Evolutionary conservation across 306 rosid species (phyloP), one percentile per base, ranked within the genome.

Genomic region (Casuarina equisetifolia): DNA sequence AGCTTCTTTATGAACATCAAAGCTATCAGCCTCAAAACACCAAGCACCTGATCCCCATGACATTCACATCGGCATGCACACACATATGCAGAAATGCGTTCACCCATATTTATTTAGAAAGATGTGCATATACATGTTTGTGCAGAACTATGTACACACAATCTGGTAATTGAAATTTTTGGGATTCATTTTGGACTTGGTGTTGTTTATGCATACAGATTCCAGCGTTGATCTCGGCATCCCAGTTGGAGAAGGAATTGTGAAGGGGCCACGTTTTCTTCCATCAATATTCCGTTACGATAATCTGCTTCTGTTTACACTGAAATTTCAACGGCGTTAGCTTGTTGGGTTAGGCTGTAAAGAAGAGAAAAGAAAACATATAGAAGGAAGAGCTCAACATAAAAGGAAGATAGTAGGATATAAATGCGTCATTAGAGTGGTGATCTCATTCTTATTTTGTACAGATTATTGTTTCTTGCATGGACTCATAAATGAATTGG

Each of bases 391-490:
- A 84, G 83, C 58, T 75, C 68, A 75, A 80, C 66, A 79, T 78
- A 81, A 79, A 61, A 78, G 71, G 74, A 73, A 85, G 82, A 67
- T 69, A 75, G 79, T 79, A 81, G 82, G 79, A 48, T 70, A 76
- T 74, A 71, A 77, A 38, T 62, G 86, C 70, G 20, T 72, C 73
- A 43, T 81, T 58, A 69, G 84, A 74, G 40, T 76, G 75, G 84
- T 74, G 82, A 62, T 86, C 83, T 61, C 80, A 68, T 83, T 84
- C 76, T 74, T 90, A 73, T 79, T 87, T 82, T 88, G 93, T 90
- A 89, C 86, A 89, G 78, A 80, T 89, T 69, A 74, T 83, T 83
- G 87, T 83, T 87, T 82, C 79, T 79, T 83, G 79, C 90, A 54
- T 82, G 86, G 84, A 84, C 78, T 67, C 75, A 58, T 78, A 85